These are phyloP conservation scores for Ceratocystis eucalypticola DNA, from an alignment of 2,329 filamentous ascomycete genomes.

Conservation along the genomic window DNA sequence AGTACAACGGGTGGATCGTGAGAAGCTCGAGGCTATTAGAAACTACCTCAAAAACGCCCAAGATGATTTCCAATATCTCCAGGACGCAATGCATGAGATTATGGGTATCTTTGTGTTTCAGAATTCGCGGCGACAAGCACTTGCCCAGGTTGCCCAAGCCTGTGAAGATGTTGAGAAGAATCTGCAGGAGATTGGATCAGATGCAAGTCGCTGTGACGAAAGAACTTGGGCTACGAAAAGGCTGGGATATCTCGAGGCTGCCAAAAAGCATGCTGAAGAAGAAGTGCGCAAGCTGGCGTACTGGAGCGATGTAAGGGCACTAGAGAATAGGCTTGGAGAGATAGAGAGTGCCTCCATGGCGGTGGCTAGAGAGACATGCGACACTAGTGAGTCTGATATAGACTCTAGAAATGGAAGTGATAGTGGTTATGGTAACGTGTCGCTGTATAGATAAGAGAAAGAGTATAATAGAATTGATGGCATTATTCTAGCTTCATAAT, in stretches of 20 bases:
- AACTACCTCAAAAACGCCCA: conserved; percentile 57
- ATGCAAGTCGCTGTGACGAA: conserved; percentile 29
- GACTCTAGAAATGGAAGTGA: neutral
- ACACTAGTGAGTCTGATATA: conserved; percentile 17
- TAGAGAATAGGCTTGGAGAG: conserved; percentile 41
- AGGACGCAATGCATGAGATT: conserved; percentile 66
- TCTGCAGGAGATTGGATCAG: conserved; percentile 31
- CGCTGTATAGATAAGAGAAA: neutral
- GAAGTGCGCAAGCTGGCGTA: conserved; percentile 73
- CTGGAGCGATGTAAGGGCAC: conserved; percentile 70
- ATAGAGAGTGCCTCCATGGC: conserved; percentile 33
- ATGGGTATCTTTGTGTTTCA: conserved; percentile 86
- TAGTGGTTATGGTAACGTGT: neutral
- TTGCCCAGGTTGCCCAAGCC: conserved; percentile 54
- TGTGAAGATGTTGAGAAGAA: conserved; percentile 35
- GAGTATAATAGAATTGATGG: neutral
- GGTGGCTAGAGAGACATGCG: conserved; percentile 13
- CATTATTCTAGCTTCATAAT: no score
- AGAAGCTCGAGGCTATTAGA: conserved; percentile 74
- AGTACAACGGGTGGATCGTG: conserved; percentile 65
- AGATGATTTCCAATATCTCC: conserved; percentile 57
- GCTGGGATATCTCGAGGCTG: conserved; percentile 56
- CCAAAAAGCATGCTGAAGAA: conserved; percentile 62
- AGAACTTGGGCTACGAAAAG: conserved; percentile 29
- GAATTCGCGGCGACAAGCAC: conserved; percentile 63